A percentile compares a stretch with the other conserved stretches of the same genome.
Evolutionary conservation across 768 basidiomycete species (phyloP).

Genomic region (Xerocomus potaroensis): DNA sequence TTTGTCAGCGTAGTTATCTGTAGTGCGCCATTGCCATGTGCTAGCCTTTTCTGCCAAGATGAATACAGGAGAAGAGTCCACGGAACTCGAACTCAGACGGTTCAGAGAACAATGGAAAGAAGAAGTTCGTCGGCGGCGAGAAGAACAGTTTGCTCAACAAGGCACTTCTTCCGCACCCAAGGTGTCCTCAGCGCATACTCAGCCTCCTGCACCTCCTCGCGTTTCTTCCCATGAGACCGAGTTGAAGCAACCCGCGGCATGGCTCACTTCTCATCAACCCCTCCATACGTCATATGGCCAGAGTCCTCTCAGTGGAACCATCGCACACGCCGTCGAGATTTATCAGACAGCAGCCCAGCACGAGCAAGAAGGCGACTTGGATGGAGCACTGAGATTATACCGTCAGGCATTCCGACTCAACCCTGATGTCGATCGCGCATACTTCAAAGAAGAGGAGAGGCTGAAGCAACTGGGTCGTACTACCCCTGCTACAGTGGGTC

Average conservation of each 20-base stretch:
- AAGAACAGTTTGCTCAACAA: conserved; percentile 11
- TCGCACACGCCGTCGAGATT: conserved; percentile 52
- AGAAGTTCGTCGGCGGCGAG: conserved; percentile 46
- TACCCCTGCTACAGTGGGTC: conserved; percentile 40
- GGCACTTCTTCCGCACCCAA: neutral
- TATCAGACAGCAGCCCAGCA: conserved; percentile 68
- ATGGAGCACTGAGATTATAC: conserved; percentile 73
- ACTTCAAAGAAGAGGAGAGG: conserved; percentile 51
- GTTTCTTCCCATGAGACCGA: neutral
- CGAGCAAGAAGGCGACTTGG: conserved; percentile 71
- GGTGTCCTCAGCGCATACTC: conserved; percentile 2
- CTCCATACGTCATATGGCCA: conserved; percentile 25
- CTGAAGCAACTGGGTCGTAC: conserved; percentile 11
- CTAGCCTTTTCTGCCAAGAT: neutral
- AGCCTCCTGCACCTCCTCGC: conserved; percentile 1
- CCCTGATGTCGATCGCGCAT: conserved; percentile 69
- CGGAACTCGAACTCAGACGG: conserved; percentile 66
- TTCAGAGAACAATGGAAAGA: conserved; percentile 75
- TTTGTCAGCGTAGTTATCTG: conserved; percentile 17
- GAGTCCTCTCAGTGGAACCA: conserved; percentile 30
- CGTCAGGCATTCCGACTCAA: conserved; percentile 77
- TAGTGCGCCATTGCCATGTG: neutral
- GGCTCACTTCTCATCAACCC: conserved; percentile 12
- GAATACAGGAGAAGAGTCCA: conserved; percentile 39
- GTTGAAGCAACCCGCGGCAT: conserved; percentile 6